Evolutionary conservation across 2,329 filamentous ascomycete genomes (phyloP).

Genomic region (Thermoascus crustaceus): DNA sequence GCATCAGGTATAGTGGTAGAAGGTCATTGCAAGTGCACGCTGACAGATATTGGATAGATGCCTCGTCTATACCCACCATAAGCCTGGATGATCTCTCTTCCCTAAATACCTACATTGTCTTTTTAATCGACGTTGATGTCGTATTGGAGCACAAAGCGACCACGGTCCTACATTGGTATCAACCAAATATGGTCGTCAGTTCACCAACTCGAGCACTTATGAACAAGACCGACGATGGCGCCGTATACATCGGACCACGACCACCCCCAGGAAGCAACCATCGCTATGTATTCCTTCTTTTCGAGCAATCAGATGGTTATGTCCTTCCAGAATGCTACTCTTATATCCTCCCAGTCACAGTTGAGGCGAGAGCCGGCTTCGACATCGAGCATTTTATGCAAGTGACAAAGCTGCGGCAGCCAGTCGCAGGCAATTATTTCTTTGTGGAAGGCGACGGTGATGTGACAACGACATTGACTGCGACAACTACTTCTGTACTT

Average conservation of each 20-base stretch:
- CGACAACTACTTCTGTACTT: no score
- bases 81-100: constrained; percentile 8
- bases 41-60: constrained; percentile 7
- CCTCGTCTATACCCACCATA: constrained; percentile 11
- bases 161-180: constrained; percentile 22
- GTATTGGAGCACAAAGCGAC: constrained; percentile 8
- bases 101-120: constrained; percentile 11
- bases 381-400: constrained; percentile 26
- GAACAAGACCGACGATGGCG: constrained; percentile 2
- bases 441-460: no score
- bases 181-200: constrained; percentile 12
- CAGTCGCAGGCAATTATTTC: constrained; percentile 34
- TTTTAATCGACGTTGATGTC: constrained; percentile 20
- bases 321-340: constrained; percentile 23
- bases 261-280: constrained; percentile 20
- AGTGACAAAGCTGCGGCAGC: constrained; percentile 20
- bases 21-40: background rate
- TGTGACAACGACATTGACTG: background rate
- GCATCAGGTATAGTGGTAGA: background rate
- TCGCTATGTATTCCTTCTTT: constrained; percentile 26
- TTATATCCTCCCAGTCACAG: constrained; percentile 20
- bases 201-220: constrained; percentile 1
- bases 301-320: constrained; percentile 17
- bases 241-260: constrained; percentile 22
- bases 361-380: constrained; percentile 22